Evolutionary conservation across 1,284 basidiomycete species (phyloP).

Genomic region (Microbotryum saponariae): DNA sequence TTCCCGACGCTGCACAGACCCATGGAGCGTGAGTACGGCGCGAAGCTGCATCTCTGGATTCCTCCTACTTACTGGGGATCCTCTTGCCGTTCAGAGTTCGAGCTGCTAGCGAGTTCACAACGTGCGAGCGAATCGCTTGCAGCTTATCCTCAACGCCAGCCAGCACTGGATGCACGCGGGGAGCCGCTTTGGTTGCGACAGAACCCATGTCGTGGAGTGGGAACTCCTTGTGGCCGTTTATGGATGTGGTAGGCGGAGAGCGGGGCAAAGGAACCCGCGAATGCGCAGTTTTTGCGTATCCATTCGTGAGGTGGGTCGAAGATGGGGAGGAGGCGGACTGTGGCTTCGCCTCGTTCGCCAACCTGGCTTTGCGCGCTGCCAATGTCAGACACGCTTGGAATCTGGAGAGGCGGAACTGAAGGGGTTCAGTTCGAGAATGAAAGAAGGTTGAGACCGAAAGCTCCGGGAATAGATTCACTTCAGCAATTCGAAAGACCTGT

Average conservation of each 20-base stretch:
- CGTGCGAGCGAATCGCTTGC: conserved; percentile 6
- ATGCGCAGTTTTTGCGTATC: too few relatives aligned
- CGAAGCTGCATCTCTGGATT: background rate
- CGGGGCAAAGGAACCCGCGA: too few relatives aligned
- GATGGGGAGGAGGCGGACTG: background rate
- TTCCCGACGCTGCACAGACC: conserved; percentile 25
- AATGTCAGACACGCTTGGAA: conserved; percentile 4
- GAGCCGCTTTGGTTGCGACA: background rate
- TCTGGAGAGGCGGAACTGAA: background rate
- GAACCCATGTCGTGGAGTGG: too few relatives aligned
- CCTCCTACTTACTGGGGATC: background rate
- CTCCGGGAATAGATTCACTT: conserved; percentile 5
- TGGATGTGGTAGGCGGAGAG: too few relatives aligned
- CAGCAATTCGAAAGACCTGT: conserved; percentile 24
- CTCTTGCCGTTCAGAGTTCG: conserved; percentile 1
- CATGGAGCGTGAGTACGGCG: background rate
- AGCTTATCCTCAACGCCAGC: conserved; percentile 31
- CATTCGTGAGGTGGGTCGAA: background rate
- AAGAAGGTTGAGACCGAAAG: background rate
- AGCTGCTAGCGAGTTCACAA: conserved; percentile 23
- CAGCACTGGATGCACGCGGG: background rate
- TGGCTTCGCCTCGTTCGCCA: background rate
- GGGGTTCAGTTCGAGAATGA: background rate
- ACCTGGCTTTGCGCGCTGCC: conserved; percentile 4
- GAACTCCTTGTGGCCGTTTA: too few relatives aligned